Percentiles rank a stretch among this genome's conserved stretches.
phyloP scores from a whole-genome alignment of 176 grass and related monocot species.

The Raddia guianensis region DNA sequence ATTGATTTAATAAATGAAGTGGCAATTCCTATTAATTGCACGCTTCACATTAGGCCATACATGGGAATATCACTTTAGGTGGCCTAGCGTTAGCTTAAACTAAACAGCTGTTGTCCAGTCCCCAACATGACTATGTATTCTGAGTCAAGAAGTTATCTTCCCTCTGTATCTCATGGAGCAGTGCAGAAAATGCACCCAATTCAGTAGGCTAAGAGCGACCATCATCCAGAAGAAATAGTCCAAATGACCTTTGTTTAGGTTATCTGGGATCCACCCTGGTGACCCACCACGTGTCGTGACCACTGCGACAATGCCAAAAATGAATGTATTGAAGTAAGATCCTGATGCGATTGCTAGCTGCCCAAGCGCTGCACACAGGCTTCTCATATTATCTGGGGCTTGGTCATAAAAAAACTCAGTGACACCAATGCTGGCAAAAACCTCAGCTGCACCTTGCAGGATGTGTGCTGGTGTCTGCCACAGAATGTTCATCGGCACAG shows the following conservation, averaged over 20 bases:
- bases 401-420: constrained; percentile 52
- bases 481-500: constrained; percentile 46
- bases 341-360: constrained; percentile 9
- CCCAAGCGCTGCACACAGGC: constrained; percentile 38
- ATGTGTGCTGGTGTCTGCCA: constrained; percentile 45
- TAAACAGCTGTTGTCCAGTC: background rate
- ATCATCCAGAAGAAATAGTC: constrained; percentile 58
- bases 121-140: background rate
- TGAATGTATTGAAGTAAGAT: constrained; percentile 37
- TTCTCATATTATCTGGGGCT: constrained; percentile 42
- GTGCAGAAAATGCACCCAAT: constrained; percentile 31
- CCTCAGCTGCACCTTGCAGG: constrained; percentile 23
- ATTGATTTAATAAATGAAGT: too few species aligned
- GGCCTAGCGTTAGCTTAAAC: background rate
- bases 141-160: background rate
- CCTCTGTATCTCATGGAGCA: constrained; percentile 16
- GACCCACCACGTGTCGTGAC: background rate
- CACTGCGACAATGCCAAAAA: constrained; percentile 9
- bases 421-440: constrained; percentile 36
- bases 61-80: background rate
- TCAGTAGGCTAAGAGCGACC: constrained; percentile 23
- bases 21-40: background rate
- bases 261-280: constrained; percentile 48
- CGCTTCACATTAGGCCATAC: background rate
- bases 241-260: constrained; percentile 54